Percentiles rank a stretch among this genome's conserved stretches.
These are phyloP conservation scores for Diplodia intermedia DNA, from an alignment of 2,329 filamentous ascomycete genomes.

Conservation along the genomic window DNA sequence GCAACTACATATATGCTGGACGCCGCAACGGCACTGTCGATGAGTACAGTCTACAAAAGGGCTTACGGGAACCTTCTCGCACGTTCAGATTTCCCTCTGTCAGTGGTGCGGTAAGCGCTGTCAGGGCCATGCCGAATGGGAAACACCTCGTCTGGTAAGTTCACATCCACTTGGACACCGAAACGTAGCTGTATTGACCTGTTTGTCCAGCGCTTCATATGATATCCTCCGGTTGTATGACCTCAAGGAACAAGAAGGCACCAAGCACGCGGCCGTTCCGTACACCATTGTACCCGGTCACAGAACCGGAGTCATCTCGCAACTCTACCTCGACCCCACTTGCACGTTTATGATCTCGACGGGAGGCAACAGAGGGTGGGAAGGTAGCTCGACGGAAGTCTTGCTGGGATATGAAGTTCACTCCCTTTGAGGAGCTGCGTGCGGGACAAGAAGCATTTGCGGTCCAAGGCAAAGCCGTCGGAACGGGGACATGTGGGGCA, in stretches of 20 bases:
- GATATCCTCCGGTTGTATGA: slow-evolving; percentile 96
- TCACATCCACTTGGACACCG: background rate
- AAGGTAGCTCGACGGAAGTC: slow-evolving; percentile 87
- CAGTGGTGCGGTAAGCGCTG: slow-evolving; percentile 85
- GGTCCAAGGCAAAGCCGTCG: background rate
- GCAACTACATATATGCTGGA: slow-evolving; percentile 93
- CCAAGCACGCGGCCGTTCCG: slow-evolving; percentile 80
- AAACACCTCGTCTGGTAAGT: slow-evolving; percentile 83
- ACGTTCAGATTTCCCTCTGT: slow-evolving; percentile 87
- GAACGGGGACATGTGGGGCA: slow-evolving; percentile 9
- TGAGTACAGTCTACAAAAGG: slow-evolving; percentile 87
- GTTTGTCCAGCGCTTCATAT: slow-evolving; percentile 73
- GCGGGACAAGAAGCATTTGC: background rate
- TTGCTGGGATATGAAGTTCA: slow-evolving; percentile 91
- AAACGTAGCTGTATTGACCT: slow-evolving; percentile 29
- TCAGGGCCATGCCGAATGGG: slow-evolving; percentile 90
- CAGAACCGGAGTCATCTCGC: slow-evolving; percentile 84
- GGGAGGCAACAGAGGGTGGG: slow-evolving; percentile 93
- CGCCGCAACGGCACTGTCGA: slow-evolving; percentile 91
- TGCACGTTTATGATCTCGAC: slow-evolving; percentile 91
- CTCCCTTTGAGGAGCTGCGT: slow-evolving; percentile 1
- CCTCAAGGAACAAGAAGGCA: slow-evolving; percentile 68
- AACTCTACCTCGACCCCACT: slow-evolving; percentile 84
- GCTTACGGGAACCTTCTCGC: slow-evolving; percentile 75
- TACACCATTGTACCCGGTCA: slow-evolving; percentile 97